These are phyloP conservation scores for Saccharomycopsis selenospora DNA, from an alignment of 805 yeast genomes.

Conservation along the genomic window DNA sequence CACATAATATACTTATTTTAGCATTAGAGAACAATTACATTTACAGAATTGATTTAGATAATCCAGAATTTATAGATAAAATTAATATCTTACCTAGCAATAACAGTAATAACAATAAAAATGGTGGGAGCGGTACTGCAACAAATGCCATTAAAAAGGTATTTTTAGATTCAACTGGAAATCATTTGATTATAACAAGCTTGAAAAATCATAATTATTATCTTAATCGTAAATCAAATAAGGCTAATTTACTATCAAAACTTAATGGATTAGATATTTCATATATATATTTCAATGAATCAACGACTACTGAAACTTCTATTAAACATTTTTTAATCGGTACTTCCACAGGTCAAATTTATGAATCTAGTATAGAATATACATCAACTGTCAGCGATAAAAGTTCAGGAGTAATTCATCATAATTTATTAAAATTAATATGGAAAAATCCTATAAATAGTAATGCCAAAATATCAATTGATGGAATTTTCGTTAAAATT, in stretches of 20 bases:
- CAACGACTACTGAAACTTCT: conserved; percentile 25
- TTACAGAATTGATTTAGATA: conserved; percentile 58
- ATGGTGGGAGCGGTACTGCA: conserved; percentile 2
- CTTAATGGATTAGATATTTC: conserved; percentile 40
- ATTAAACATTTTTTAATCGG: conserved; percentile 46
- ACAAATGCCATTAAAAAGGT: conserved; percentile 29
- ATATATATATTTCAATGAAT: conserved; percentile 35
- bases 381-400: conserved; percentile 36
- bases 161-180: conserved; percentile 46
- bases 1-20: conserved; percentile 48
- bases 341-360: conserved; percentile 40
- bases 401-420: conserved; percentile 26
- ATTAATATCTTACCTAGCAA: conserved; percentile 25
- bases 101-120: neutral
- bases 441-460: conserved; percentile 30
- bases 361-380: conserved; percentile 41
- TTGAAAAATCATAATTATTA: conserved; percentile 41
- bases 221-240: conserved; percentile 34
- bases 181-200: conserved; percentile 45
- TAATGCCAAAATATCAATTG: conserved; percentile 22
- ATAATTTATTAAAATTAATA: conserved; percentile 33
- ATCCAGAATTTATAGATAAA: conserved; percentile 51
- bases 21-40: conserved; percentile 46
- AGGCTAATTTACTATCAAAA: conserved; percentile 38
- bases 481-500: conserved; percentile 25